Evolutionary conservation across 805 yeast genomes (phyloP), one percentile per base, ranked within the genome.

Genomic region (Lachancea thermotolerans): DNA sequence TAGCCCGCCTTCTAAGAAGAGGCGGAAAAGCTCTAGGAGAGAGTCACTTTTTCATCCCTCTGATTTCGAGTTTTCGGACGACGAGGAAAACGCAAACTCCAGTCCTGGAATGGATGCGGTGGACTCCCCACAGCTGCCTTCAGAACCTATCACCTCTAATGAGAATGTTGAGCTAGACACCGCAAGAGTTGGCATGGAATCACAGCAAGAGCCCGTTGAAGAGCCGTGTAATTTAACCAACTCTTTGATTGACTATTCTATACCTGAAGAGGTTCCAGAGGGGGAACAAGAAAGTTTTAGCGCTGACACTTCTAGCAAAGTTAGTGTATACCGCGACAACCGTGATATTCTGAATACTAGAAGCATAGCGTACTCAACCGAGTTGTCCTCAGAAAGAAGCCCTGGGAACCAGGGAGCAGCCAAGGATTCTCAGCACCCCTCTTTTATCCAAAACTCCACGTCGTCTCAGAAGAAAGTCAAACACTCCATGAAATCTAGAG

Each of bases 1-100:
- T 17, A 54, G 55, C 15, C 45, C 42, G 8, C 39, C 44, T 17
- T 30, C 46, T 9, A 66, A 59, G 41, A 61, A 64, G 49, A 63
- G 66, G 52, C 60, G 71, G 17, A 70, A 64, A 47, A 65, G 68
- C 45, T 59, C 67, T 4, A 59, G 74, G 52, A 64, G 74, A 49
- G 70, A 69, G 45, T 69, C 73, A 1, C 62, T 69, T 38, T 66
- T 66, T 49, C 53, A 66, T 18, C 63, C 67, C 5, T 60, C 58
- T n/a, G 65, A 63, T 38, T 52, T 62, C 29, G 57, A 59, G 18
- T 56, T 57, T 42, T 55, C 59, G 33, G 49, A 50, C 12, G 49
- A 47, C 56, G 21, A 55, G 52, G 18, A 52, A 8, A 31, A 54
- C 37, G 53, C 51, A 4, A 58, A 44, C 10, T 8, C 33, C 9